These are phyloP conservation scores for Musa schizocarpa DNA, from an alignment of 176 grass and related monocot species.

Conservation along the genomic window DNA sequence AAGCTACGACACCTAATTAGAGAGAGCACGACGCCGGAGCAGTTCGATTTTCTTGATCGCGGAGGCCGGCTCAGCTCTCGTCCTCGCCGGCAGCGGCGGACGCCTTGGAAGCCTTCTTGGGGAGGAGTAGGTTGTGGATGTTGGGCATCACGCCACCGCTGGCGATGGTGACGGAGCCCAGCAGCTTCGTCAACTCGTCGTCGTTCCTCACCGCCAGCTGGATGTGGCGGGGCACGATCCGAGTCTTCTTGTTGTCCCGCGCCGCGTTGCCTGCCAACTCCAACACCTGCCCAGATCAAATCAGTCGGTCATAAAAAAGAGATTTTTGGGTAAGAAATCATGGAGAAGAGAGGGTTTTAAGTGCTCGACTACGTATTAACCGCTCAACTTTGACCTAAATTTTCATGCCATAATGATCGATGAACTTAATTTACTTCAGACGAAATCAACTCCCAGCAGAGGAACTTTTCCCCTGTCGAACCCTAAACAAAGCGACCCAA, in stretches of 20 bases:
- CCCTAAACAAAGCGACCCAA: neutral
- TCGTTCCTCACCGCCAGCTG: slow-evolving; percentile 93
- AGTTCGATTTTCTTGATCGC: neutral
- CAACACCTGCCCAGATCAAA: slow-evolving; percentile 36
- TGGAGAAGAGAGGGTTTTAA: too few species aligned
- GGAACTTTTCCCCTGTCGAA: neutral
- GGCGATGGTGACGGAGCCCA: slow-evolving; percentile 87
- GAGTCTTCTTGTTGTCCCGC: slow-evolving; percentile 95
- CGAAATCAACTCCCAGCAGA: too few species aligned
- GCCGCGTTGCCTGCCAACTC: slow-evolving; percentile 93
- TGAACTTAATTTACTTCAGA: too few species aligned
- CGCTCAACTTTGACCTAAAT: too few species aligned
- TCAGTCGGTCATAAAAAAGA: neutral
- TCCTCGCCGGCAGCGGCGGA: slow-evolving; percentile 20
- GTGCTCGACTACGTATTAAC: too few species aligned
- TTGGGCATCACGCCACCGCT: slow-evolving; percentile 98
- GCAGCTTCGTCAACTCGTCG: slow-evolving; percentile 86
- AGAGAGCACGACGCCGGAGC: slow-evolving; percentile 24
- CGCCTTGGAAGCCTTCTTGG: slow-evolving; percentile 87
- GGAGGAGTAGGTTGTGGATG: slow-evolving; percentile 96
- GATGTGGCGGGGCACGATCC: slow-evolving; percentile 96
- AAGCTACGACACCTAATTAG: slow-evolving; percentile 10
- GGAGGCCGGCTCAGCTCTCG: neutral
- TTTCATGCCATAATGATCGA: too few species aligned
- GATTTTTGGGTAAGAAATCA: neutral